Conservation (phyloP, 2,329 filamentous ascomycete species). For the Aspergillus melleus region DNA sequence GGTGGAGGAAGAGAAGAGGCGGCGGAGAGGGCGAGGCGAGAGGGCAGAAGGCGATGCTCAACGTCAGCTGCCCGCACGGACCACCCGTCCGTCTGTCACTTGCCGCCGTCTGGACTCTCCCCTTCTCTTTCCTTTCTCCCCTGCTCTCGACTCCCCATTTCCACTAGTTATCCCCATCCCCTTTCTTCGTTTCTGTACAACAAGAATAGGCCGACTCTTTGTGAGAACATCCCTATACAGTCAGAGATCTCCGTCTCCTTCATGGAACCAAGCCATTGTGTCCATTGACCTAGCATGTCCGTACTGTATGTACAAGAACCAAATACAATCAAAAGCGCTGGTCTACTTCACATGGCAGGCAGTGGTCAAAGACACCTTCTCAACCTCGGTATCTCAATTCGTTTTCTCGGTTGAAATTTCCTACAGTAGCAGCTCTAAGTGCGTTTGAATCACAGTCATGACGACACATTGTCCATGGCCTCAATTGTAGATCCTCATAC, state of each 20-base stretch:
- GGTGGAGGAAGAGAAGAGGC: not conserved
- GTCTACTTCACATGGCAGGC: not conserved
- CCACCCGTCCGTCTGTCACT: not conserved
- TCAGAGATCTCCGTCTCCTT: not conserved
- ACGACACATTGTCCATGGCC: not conserved
- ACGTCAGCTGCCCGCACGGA: not conserved
- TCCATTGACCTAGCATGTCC: too few species aligned
- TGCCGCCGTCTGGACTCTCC: too few species aligned
- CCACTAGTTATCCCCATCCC: too few species aligned
- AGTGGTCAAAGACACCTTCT: not conserved
- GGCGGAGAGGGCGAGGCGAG: not conserved
- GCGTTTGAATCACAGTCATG: not conserved
- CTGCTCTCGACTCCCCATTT: too few species aligned
- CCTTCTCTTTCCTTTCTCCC: too few species aligned
- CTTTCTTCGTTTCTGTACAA: too few species aligned
- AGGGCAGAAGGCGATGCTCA: not conserved
- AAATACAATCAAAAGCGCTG: not conserved
- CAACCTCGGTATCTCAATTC: not conserved
- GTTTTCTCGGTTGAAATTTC: too few species aligned
- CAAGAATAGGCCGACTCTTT: not conserved
- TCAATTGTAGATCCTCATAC: not conserved
- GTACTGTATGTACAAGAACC: too few species aligned
- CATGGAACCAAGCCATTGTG: too few species aligned
- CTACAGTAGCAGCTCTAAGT: not conserved
- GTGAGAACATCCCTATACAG: not conserved